Evolutionary conservation across 441 rosid genomes (phyloP).

Genomic region (Croton setiger): DNA sequence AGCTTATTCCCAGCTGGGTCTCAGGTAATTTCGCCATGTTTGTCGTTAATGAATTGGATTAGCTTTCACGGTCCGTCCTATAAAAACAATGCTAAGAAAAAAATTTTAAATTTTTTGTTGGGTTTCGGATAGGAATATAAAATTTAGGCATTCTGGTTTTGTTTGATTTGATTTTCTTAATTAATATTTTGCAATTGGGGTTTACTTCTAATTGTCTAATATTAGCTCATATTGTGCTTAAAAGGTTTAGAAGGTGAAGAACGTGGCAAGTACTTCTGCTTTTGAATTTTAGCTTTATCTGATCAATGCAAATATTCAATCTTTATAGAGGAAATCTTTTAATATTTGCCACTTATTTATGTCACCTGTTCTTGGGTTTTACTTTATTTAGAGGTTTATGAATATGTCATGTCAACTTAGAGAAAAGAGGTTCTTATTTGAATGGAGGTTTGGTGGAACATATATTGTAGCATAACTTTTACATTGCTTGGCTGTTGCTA

Average conservation of each 20-base stretch:
- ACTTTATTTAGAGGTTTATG: not conserved
- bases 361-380: slow-evolving; percentile 1
- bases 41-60: slow-evolving; percentile 14
- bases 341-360: not conserved
- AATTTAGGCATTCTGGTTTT: slow-evolving; percentile 10
- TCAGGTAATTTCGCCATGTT: slow-evolving; percentile 33
- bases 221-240: slow-evolving; percentile 4
- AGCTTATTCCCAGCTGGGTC: slow-evolving; percentile 24
- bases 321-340: not conserved
- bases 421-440: slow-evolving; percentile 14
- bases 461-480: not conserved
- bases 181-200: slow-evolving; percentile 13
- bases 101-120: not conserved
- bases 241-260: slow-evolving; percentile 9
- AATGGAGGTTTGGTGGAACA: slow-evolving; percentile 11
- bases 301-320: slow-evolving; percentile 3
- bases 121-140: not conserved
- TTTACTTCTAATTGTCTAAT: slow-evolving; percentile 15
- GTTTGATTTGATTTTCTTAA: not conserved
- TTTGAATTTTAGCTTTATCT: slow-evolving; percentile 1
- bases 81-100: not conserved
- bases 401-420: not conserved
- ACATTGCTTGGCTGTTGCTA: slow-evolving; percentile 9
- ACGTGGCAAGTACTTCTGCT: not conserved
- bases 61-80: not conserved